A percentile compares a stretch with the other conserved stretches of the same genome.
phyloP scores from a whole-genome alignment of 768 basidiomycete genomes.

The Hydnomerulius pinastri region DNA sequence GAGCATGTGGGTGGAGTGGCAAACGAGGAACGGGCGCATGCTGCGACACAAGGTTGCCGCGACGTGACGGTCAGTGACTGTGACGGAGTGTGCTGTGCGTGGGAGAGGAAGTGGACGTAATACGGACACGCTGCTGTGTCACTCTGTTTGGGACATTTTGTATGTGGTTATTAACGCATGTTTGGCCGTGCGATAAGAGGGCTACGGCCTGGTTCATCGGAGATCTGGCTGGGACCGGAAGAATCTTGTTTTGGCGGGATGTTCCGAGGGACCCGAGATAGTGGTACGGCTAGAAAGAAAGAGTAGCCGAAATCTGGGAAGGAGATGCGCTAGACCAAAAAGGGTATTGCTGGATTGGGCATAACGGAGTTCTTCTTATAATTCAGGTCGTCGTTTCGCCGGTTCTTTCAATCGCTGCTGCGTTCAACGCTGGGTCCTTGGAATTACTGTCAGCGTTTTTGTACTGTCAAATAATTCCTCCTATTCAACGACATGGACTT shows the following conservation, averaged over 20 bases:
- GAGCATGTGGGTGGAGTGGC: neutral
- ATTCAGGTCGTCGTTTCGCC: conserved; percentile 17
- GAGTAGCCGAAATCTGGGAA: conserved; percentile 42
- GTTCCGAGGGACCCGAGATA: conserved; percentile 34
- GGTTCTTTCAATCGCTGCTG: conserved; percentile 20
- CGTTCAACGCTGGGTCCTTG: conserved; percentile 17
- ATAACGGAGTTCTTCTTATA: conserved; percentile 37
- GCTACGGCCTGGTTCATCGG: conserved; percentile 18
- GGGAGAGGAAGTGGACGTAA: conserved; percentile 33
- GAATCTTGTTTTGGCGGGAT: conserved; percentile 29
- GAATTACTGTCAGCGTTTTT: conserved; percentile 9
- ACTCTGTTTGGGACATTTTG: conserved; percentile 20
- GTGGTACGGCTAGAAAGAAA: conserved; percentile 36
- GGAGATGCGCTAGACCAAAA: conserved; percentile 24
- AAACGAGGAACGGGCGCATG: neutral
- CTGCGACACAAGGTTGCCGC: conserved; percentile 5
- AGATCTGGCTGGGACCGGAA: conserved; percentile 27
- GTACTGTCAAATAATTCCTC: conserved; percentile 16
- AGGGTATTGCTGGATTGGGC: conserved; percentile 26
- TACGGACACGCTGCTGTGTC: conserved; percentile 33
- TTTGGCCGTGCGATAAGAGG: conserved; percentile 15
- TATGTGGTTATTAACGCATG: conserved; percentile 12
- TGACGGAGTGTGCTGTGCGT: conserved; percentile 30
- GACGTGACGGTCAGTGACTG: conserved; percentile 10
- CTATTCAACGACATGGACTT: conserved; percentile 46